These are phyloP conservation scores for Heimioporus sp. DNA, from an alignment of 768 basidiomycete species.

Conservation along the genomic window DNA sequence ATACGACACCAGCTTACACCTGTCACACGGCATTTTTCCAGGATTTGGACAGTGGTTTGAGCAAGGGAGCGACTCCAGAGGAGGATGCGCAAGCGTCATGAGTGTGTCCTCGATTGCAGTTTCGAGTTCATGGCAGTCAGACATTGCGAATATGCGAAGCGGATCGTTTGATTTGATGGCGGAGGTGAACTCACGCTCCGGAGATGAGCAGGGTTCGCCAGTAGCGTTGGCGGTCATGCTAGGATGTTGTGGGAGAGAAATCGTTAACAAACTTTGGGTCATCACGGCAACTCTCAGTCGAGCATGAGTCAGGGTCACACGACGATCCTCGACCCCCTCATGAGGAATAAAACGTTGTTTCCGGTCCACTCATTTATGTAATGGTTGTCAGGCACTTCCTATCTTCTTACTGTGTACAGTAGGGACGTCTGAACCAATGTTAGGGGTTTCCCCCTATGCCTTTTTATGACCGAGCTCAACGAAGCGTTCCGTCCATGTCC, in stretches of 20 bases:
- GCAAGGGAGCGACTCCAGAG: constrained; percentile 29
- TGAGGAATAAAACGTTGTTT: constrained; percentile 11
- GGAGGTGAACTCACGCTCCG: constrained; percentile 6
- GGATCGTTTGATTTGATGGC: constrained; percentile 20
- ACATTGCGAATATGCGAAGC: constrained; percentile 5
- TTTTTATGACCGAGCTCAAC: constrained; percentile 19
- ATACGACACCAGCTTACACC: constrained; percentile 41
- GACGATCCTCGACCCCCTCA: not conserved
- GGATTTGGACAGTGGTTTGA: constrained; percentile 31
- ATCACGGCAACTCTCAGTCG: not conserved
- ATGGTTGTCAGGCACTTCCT: too few relatives aligned
- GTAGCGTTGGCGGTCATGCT: constrained; percentile 9
- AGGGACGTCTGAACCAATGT: not conserved
- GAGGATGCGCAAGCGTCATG: constrained; percentile 19
- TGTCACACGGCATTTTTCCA: constrained; percentile 21
- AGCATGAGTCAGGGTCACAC: not conserved
- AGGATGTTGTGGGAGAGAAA: not conserved
- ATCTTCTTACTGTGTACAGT: not conserved
- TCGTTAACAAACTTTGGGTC: not conserved
- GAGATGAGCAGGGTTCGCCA: not conserved
- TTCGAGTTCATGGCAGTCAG: constrained; percentile 21
- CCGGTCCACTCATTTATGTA: not conserved
- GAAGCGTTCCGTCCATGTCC: constrained; percentile 27
- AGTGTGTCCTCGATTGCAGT: constrained; percentile 9
- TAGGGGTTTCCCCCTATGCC: not conserved